Base-by-base conservation (phyloP, 352 stramenopile species). In the Phytophthora ohioensis region DNA sequence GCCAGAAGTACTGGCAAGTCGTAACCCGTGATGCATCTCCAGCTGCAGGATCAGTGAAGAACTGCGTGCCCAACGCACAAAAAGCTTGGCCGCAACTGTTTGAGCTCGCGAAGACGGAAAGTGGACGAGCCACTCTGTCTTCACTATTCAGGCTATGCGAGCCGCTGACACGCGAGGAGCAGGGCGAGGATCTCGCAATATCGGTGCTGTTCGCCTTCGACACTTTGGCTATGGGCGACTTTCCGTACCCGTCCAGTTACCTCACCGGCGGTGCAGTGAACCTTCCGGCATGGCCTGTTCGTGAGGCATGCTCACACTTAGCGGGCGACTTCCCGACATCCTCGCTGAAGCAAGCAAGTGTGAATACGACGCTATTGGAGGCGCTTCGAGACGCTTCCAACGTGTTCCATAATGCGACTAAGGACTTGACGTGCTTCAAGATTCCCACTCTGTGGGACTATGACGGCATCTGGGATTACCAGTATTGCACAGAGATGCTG, bases 201-300 rank as follows among this genome's bases (percentile, higher is more conserved):
- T 83, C 79, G 15, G 69, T 94, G 30, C 57, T 94, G 32, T 87
- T 91, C 48, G 91, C 93, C 30, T 98, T 98, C 71, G 96, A 98
- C 71, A 97, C 83, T 36, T 67, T 99, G 72, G 93, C 96, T 0
- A 98, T 99, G 92, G 96, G 95, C 9, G 93, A 98, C 64, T 99
- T 97, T 70, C 97, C 97, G 5, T 99, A 98, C 74, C 86, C 94
- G 27, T 98, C 91, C 3, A 96, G 82, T 49, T 99, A 99, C 71
- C 84, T 99, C 32, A 90, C 93, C 3, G 85, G 87, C 8, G 91
- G 88, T 30, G 70, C 65, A 3, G 81, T 80, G 0, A 64, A 91
- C 0, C 74, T 99, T 43, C 96, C 96, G 4, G 76, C 96, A 11
- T 99, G 93, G 92, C 96, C 96, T 3, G 79, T 98, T n/a, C 92